Percentiles rank a stretch among this genome's conserved stretches.
Conservation (phyloP, 2,329 filamentous ascomycete species). For the Periconia digitata region DNA sequence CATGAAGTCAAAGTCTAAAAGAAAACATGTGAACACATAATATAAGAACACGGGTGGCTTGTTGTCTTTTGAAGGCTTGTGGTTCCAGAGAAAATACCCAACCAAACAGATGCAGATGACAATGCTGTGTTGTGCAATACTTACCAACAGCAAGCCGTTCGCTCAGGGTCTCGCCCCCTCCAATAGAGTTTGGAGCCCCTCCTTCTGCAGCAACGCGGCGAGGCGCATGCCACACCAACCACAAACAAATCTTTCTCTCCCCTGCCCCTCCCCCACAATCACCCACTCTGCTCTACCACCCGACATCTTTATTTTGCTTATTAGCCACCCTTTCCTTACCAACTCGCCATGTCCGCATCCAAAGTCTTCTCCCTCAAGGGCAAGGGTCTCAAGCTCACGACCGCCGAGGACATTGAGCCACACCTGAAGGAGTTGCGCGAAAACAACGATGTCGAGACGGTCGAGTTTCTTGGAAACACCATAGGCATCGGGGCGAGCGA, state of each 20-base stretch:
- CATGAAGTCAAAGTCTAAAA: no score
- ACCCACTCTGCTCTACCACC: conserved; percentile 1
- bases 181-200: no score
- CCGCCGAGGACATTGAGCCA: conserved; percentile 79
- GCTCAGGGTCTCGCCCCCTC: no score
- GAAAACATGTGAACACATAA: no score
- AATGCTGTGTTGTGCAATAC: no score
- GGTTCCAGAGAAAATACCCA: no score
- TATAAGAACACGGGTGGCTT: no score
- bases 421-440: conserved; percentile 76
- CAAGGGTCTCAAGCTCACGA: conserved; percentile 89
- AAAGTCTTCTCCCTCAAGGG: conserved; percentile 89
- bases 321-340: not conserved
- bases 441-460: conserved; percentile 77
- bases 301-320: conserved; percentile 1
- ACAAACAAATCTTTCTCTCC: conserved; percentile 20
- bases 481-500: conserved; percentile 86
- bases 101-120: no score
- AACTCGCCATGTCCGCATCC: conserved; percentile 44
- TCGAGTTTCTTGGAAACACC: conserved; percentile 87
- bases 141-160: no score
- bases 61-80: no score
- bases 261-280: conserved; percentile 1
- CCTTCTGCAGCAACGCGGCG: conserved; percentile 18
- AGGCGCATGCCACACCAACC: conserved; percentile 13